Conservation (phyloP, 805 yeast genomes). For the Nakazawaea wyomingensis region DNA sequence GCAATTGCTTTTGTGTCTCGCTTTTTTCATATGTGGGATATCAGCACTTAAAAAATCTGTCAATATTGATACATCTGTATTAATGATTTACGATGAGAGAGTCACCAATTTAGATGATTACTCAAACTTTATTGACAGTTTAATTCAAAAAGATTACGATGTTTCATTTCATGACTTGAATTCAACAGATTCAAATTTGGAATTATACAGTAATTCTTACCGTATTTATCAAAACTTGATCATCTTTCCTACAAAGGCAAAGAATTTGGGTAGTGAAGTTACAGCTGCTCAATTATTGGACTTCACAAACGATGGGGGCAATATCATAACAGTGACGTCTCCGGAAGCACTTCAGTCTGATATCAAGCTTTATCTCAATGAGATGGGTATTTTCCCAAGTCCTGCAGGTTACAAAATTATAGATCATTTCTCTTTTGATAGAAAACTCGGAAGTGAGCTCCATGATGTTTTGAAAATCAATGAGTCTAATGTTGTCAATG, state of each 20-base stretch:
- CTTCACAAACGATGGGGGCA: slow-evolving; percentile 67
- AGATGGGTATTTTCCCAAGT: slow-evolving; percentile 79
- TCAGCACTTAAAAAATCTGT: slow-evolving; percentile 3
- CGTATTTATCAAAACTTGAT: slow-evolving; percentile 51
- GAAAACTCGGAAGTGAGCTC: slow-evolving; percentile 15
- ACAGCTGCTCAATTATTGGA: slow-evolving; percentile 47
- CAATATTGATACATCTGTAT: slow-evolving; percentile 2
- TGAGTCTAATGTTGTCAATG: slow-evolving; percentile 27
- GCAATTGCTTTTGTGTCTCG: background rate
- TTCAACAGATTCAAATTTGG: slow-evolving; percentile 17
- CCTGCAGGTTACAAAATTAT: slow-evolving; percentile 62
- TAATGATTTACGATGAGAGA: slow-evolving; percentile 8
- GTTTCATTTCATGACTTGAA: slow-evolving; percentile 19
- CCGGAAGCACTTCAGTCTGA: slow-evolving; percentile 53
- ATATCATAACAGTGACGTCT: slow-evolving; percentile 58
- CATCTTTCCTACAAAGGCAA: slow-evolving; percentile 53
- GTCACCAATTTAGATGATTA: slow-evolving; percentile 14
- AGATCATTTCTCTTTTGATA: slow-evolving; percentile 53
- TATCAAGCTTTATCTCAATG: slow-evolving; percentile 61
- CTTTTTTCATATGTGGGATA: background rate
- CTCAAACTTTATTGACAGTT: slow-evolving; percentile 19
- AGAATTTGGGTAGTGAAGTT: slow-evolving; percentile 32
- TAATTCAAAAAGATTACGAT: slow-evolving; percentile 15
- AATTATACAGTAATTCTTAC: slow-evolving; percentile 36
- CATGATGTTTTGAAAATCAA: slow-evolving; percentile 19